A percentile compares a stretch with the other conserved stretches of the same genome.
These are phyloP conservation scores for Calcarisporium arbuscula DNA, from an alignment of 2,329 filamentous ascomycete species.

Conservation along the genomic window DNA sequence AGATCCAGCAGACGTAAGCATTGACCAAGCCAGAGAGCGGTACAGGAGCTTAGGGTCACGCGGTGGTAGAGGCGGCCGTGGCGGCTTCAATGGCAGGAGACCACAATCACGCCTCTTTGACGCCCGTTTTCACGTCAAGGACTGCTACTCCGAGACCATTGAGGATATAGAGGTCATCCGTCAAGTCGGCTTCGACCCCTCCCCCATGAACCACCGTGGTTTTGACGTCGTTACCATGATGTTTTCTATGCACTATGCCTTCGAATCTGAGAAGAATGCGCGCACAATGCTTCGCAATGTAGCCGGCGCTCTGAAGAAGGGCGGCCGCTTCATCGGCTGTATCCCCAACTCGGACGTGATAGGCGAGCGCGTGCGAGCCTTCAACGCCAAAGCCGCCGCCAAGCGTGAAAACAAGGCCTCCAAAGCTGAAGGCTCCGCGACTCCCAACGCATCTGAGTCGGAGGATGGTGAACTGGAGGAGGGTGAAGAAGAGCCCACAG, in stretches of 20 bases:
- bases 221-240: conserved; percentile 98
- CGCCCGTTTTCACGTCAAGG: conserved; percentile 81
- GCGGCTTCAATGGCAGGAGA: conserved; percentile 41
- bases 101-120: conserved; percentile 62
- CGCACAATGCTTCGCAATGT: conserved; percentile 92
- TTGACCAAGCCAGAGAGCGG: conserved; percentile 81
- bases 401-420: no score
- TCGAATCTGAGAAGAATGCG: conserved; percentile 85
- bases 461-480: conserved; percentile 50
- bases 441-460: conserved; percentile 19
- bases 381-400: conserved; percentile 51
- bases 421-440: conserved; percentile 27
- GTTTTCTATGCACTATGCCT: conserved; percentile 99
- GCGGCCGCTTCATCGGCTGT: conserved; percentile 86
- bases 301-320: conserved; percentile 82
- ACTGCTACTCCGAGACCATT: conserved; percentile 83
- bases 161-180: conserved; percentile 75
- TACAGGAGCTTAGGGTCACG: conserved; percentile 66
- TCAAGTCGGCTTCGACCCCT: conserved; percentile 80
- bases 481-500: conserved; percentile 55
- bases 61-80: conserved; percentile 49
- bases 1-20: conserved; percentile 87
- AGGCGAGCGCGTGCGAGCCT: conserved; percentile 67
- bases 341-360: conserved; percentile 97
- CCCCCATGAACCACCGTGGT: conserved; percentile 66